Percentiles rank a stretch among this genome's conserved stretches.
Conservation (phyloP, 345 rosid genomes). For the Salix arbutifolia region DNA sequence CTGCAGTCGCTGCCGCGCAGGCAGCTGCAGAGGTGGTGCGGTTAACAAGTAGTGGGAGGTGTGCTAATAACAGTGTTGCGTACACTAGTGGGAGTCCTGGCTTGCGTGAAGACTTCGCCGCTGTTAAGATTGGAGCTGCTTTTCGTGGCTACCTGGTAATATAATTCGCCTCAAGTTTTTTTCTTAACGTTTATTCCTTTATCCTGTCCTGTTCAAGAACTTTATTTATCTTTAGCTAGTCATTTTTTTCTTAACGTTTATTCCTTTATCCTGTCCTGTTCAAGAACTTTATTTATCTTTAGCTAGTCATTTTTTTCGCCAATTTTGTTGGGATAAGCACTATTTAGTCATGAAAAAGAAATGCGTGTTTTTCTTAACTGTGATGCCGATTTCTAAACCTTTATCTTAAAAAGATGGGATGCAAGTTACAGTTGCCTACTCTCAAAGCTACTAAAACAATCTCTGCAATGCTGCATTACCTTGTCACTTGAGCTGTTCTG, state of each 20-base stretch:
- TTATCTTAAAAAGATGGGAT: neutral
- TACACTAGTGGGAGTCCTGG: conserved; percentile 31
- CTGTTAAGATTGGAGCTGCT: conserved; percentile 70
- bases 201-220: neutral
- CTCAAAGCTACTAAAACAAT: neutral
- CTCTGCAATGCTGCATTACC: neutral
- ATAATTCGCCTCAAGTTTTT: neutral
- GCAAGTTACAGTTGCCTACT: neutral
- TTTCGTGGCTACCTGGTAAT: conserved; percentile 94
- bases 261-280: neutral
- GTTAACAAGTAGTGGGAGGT: conserved; percentile 72
- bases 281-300: neutral
- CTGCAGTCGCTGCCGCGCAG: conserved; percentile 71
- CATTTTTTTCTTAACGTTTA: neutral
- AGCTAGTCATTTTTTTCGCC: neutral
- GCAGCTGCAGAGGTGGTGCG: conserved; percentile 74
- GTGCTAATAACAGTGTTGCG: conserved; percentile 22
- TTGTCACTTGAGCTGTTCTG: conserved; percentile 20
- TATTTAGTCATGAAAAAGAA: neutral
- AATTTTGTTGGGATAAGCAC: neutral
- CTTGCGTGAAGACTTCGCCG: conserved; percentile 43
- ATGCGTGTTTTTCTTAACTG: neutral
- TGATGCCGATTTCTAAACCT: neutral
- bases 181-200: too few relatives aligned
- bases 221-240: too few relatives aligned